A percentile compares a stretch with the other conserved stretches of the same genome.
phyloP scores from a whole-genome alignment of 768 basidiomycete species.

The Pisolithus marmoratus region DNA sequence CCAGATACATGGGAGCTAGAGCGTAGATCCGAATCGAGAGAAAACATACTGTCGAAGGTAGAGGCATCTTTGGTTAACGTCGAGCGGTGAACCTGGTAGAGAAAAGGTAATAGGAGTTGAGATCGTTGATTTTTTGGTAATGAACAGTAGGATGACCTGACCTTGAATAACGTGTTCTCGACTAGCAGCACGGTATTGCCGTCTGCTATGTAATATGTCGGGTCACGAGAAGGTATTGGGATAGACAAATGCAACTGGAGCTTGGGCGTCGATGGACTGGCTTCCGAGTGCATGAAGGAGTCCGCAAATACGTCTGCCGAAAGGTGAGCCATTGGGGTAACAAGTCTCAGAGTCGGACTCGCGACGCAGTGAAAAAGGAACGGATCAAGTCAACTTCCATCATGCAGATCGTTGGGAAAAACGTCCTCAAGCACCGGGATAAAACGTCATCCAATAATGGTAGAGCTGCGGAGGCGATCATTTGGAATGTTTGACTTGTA shows the following conservation, averaged over 20 bases:
- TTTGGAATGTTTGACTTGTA: not conserved
- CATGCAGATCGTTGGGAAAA: not conserved
- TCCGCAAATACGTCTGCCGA: constrained; percentile 27
- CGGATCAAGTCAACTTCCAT: not conserved
- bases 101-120: constrained; percentile 9
- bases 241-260: constrained; percentile 29
- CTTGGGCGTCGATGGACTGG: constrained; percentile 29
- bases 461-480: no score
- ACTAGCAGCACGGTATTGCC: constrained; percentile 41
- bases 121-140: constrained; percentile 11
- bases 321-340: constrained; percentile 22
- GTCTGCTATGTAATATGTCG: constrained; percentile 35
- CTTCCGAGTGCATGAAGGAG: constrained; percentile 29
- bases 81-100: constrained; percentile 33
- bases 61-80: constrained; percentile 40
- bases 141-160: constrained; percentile 17
- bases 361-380: not conserved
- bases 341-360: constrained; percentile 1
- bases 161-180: constrained; percentile 45
- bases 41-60: constrained; percentile 44
- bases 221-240: constrained; percentile 32
- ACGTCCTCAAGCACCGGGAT: not conserved
- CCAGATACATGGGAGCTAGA: constrained; percentile 12
- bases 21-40: constrained; percentile 32
- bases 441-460: not conserved